A percentile compares a stretch with the other conserved stretches of the same genome.
phyloP scores from a whole-genome alignment of 306 rosid genomes.

The Prunus davidiana region DNA sequence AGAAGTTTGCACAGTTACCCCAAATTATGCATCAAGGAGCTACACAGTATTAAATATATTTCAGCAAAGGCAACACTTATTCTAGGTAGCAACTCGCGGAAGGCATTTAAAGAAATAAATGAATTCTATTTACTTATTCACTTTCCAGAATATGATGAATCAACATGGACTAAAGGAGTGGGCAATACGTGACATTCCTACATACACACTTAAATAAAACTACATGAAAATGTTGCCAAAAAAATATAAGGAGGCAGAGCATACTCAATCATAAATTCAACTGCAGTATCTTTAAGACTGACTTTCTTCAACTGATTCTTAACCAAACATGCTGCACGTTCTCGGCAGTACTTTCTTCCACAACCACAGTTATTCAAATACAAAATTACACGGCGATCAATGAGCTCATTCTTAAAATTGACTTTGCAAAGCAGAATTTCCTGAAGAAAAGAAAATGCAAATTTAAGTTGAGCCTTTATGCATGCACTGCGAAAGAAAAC shows the following conservation, averaged over 20 bases:
- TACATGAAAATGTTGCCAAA: background rate
- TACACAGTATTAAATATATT: background rate
- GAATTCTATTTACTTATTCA: background rate
- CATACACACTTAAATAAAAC: background rate
- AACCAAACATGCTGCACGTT: constrained; percentile 75
- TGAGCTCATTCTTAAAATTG: constrained; percentile 66
- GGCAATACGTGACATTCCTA: background rate
- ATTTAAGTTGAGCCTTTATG: background rate
- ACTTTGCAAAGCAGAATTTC: constrained; percentile 86
- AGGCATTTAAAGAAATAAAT: background rate
- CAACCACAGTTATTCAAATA: constrained; percentile 80
- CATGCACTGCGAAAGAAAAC: background rate
- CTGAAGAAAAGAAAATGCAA: constrained; percentile 37
- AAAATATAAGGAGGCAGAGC: constrained; percentile 28
- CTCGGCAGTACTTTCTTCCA: constrained; percentile 67
- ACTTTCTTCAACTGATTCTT: constrained; percentile 76
- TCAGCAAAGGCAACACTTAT: background rate
- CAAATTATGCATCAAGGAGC: background rate
- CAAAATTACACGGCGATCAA: constrained; percentile 72
- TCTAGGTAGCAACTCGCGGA: background rate
- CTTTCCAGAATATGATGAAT: background rate
- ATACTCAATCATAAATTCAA: constrained; percentile 78
- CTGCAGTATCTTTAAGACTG: constrained; percentile 78
- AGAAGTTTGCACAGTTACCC: background rate
- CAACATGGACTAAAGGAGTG: background rate